Evolutionary conservation across 2,329 filamentous ascomycete species (phyloP).

Genomic region (Nigrospora osmanthi): DNA sequence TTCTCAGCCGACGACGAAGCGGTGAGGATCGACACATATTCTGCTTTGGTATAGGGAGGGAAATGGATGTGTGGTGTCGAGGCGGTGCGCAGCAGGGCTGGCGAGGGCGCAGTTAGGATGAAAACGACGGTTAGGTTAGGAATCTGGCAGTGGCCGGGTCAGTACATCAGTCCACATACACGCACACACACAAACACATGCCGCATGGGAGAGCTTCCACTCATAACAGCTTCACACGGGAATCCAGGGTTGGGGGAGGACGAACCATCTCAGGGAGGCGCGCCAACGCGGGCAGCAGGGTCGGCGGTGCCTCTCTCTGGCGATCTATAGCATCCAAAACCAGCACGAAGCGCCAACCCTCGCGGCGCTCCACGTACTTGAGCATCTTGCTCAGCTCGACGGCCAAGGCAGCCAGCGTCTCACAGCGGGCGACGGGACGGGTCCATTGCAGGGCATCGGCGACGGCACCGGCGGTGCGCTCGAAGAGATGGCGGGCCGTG

Average conservation of each 20-base stretch:
- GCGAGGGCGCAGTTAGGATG: slow-evolving; percentile 41
- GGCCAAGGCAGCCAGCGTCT: slow-evolving; percentile 69
- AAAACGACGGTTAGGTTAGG: slow-evolving; percentile 65
- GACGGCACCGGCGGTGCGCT: slow-evolving; percentile 57
- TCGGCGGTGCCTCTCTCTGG: slow-evolving; percentile 72
- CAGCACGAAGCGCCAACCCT: slow-evolving; percentile 59
- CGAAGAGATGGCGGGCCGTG: slow-evolving; percentile 68
- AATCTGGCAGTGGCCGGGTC: slow-evolving; percentile 46
- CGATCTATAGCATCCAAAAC: slow-evolving; percentile 84
- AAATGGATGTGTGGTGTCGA: slow-evolving; percentile 75
- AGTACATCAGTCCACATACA: slow-evolving; percentile 4
- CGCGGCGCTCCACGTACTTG: slow-evolving; percentile 23
- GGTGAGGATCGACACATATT: slow-evolving; percentile 67
- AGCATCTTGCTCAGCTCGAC: slow-evolving; percentile 65
- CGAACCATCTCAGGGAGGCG: slow-evolving; percentile 73
- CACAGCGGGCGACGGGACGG: slow-evolving; percentile 56
- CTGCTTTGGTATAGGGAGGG: slow-evolving; percentile 71
- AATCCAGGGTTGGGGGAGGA: slow-evolving; percentile 4
- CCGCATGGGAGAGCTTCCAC: background rate
- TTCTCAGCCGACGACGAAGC: slow-evolving; percentile 33
- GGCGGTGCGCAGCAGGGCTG: slow-evolving; percentile 47
- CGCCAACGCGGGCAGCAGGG: slow-evolving; percentile 72
- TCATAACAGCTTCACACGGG: slow-evolving; percentile 4
- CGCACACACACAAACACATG: background rate
- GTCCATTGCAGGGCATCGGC: slow-evolving; percentile 40